Conservation (phyloP, 2,329 filamentous ascomycete genomes). For the Epichloe brachyelytri region DNA sequence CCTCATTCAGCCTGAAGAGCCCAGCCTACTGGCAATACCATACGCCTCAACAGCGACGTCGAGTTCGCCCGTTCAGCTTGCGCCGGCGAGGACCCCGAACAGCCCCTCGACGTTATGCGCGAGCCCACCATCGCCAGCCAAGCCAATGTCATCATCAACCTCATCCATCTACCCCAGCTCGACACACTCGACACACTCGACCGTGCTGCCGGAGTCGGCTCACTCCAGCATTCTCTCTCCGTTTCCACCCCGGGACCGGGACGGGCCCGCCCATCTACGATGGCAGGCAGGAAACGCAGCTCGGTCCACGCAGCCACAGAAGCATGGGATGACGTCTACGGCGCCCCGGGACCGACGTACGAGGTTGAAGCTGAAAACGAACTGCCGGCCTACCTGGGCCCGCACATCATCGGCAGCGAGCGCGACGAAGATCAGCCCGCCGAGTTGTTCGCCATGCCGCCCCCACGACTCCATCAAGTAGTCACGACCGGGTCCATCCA, state of each 20-base stretch:
- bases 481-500: not conserved
- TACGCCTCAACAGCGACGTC: not conserved
- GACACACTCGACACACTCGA: conserved; percentile 1
- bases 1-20: not conserved
- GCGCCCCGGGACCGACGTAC: not conserved
- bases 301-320: not conserved
- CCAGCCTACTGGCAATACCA: not conserved
- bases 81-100: not conserved
- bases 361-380: not conserved
- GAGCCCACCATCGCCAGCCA: not conserved
- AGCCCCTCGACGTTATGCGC: not conserved
- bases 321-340: not conserved
- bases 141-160: not conserved
- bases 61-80: not conserved
- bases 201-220: not conserved
- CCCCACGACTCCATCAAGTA: not conserved
- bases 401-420: conserved; percentile 3
- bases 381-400: conserved; percentile 3
- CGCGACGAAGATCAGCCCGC: conserved; percentile 1
- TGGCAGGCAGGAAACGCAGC: not conserved
- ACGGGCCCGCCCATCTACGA: not conserved
- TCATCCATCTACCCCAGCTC: conserved; percentile 3
- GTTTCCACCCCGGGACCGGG: not conserved
- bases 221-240: not conserved
- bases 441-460: not conserved